Evolutionary conservation across 192 early-diverging fungal species (phyloP).

Genomic region (Nowakowskiella sp.): DNA sequence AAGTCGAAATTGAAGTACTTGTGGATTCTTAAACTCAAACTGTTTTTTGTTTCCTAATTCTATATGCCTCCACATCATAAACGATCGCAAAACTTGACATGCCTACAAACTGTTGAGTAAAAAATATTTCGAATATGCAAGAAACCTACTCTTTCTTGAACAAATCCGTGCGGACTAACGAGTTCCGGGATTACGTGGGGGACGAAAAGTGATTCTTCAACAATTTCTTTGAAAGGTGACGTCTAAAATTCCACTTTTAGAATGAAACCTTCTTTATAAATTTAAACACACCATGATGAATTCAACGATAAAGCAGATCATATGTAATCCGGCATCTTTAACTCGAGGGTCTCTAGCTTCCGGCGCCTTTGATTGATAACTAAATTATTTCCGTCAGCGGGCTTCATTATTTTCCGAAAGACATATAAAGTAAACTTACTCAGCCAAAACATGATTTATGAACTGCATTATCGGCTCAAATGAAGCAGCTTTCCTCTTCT

Average conservation of each 20-base stretch:
- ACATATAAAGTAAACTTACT: slow-evolving; percentile 9
- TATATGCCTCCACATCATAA: slow-evolving; percentile 26
- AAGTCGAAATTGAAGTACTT: background rate
- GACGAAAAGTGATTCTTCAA: slow-evolving; percentile 73
- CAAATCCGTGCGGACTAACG: slow-evolving; percentile 68
- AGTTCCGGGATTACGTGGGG: slow-evolving; percentile 88
- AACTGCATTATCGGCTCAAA: slow-evolving; percentile 74
- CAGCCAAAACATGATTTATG: slow-evolving; percentile 64
- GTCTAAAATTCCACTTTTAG: slow-evolving; percentile 30
- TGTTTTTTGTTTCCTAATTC: slow-evolving; percentile 21
- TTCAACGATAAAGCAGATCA: slow-evolving; percentile 71
- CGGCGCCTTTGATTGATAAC: slow-evolving; percentile 56
- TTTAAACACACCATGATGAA: slow-evolving; percentile 54
- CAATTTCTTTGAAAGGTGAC: slow-evolving; percentile 63
- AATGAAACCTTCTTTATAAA: too few species aligned
- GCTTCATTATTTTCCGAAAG: background rate
- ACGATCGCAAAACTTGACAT: slow-evolving; percentile 29
- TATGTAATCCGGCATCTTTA: slow-evolving; percentile 87
- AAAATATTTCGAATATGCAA: background rate
- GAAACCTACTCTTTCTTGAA: slow-evolving; percentile 63
- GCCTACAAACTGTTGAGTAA: background rate
- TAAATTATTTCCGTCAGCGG: background rate
- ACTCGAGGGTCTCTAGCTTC: slow-evolving; percentile 62
- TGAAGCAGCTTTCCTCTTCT: slow-evolving; percentile 66
- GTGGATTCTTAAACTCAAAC: too few species aligned